A percentile compares a stretch with the other conserved stretches of the same genome.
Evolutionary conservation across 192 early-diverging fungal species (phyloP).

Genomic region (Geranomyces michiganensis): DNA sequence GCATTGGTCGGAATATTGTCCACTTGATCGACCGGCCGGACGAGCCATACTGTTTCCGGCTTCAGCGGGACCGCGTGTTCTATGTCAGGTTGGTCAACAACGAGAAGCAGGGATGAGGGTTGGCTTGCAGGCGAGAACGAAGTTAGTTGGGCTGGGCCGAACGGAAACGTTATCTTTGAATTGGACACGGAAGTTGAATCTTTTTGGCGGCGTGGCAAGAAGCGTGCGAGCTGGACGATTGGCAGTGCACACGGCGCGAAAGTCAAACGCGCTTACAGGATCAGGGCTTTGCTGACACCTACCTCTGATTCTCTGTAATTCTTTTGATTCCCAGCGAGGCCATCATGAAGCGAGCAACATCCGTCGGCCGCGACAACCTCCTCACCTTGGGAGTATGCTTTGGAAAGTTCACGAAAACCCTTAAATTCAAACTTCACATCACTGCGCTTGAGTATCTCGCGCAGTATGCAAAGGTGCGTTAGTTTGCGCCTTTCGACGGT

Average conservation of each 20-base stretch:
- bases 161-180: no score
- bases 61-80: constrained; percentile 94
- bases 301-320: background rate
- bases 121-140: background rate
- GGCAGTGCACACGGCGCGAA: constrained; percentile 95
- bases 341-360: constrained; percentile 86
- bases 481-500: no score
- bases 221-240: no score
- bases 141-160: no score
- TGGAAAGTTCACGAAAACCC: constrained; percentile 98
- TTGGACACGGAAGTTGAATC: no score
- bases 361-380: constrained; percentile 83
- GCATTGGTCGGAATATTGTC: constrained; percentile 93
- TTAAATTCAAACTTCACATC: constrained; percentile 94
- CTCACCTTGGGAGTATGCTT: constrained; percentile 95
- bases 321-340: constrained; percentile 63
- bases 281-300: constrained; percentile 60
- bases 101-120: no score
- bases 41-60: constrained; percentile 95
- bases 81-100: constrained; percentile 76
- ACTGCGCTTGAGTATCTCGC: constrained; percentile 90
- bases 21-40: constrained; percentile 94
- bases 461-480: constrained; percentile 88
- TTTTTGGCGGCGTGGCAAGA: no score
- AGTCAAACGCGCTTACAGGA: constrained; percentile 91